Evolutionary conservation across 179 eudicot genomes (phyloP), one percentile per base, ranked within the genome.

Genomic region (Beta corolliflora): DNA sequence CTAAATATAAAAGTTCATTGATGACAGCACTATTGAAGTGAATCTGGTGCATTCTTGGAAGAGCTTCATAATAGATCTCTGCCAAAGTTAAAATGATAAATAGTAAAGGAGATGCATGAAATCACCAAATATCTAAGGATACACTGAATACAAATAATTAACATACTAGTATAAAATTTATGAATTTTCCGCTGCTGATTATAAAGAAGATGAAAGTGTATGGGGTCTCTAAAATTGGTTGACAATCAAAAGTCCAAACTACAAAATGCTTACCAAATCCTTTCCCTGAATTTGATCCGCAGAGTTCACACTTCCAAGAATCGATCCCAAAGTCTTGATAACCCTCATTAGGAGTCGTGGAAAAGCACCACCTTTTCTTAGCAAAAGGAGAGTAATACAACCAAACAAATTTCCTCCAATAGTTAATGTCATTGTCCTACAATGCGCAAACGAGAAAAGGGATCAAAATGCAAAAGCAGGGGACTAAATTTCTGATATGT

Each of bases 11-110:
- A 73, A 92, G 88, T 79, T 96, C 97, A 41, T 94, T 96, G 25
- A 79, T 71, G 74, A 94, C 88, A 48, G 93, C 98, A 79, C 88
- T 91, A n/a, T 89, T 90, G 78, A 92, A 96, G 85, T 91, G 87
- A 52, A 85, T 78, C 67, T 94, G 91, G 85, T 79, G 81, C 48
- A 92, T 85, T 79, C 93, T 89, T 11, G 98, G 94, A 19, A 96
- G 96, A 73, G 88, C 89, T 79, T 91, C 95, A 87, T 73, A 91
- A 77, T 91, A 91, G 65, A 93, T 92, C 89, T 89, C 99, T 94
- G 93, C 83, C 70, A 83, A 80, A 9, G 41, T 15, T 45, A 72
- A 50, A 56, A 36, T 29, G 23, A 6, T 3, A 56, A 18, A 56
- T 36, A 9, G 67, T 31, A 15, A 69, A 66, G 29, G 71, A 59